Evolutionary conservation across 2,329 filamentous ascomycete species (phyloP).

Genomic region (Botryotinia narcissicola): DNA sequence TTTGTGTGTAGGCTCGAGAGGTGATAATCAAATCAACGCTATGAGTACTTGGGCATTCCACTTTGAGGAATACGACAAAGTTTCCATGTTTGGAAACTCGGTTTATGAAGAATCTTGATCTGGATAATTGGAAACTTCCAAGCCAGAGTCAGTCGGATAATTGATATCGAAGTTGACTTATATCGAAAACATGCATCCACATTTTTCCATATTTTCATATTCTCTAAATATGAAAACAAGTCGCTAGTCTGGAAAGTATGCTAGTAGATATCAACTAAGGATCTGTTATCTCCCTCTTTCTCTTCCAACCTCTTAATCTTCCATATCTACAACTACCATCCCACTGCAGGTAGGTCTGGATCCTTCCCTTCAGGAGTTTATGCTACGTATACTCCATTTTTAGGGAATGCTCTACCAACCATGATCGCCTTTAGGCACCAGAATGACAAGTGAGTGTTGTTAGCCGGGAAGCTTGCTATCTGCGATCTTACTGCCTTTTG

Average conservation of each 20-base stretch:
- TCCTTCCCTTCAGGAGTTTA: background rate
- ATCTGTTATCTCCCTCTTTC: background rate
- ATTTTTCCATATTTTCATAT: background rate
- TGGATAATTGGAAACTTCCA: background rate
- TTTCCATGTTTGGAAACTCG: background rate
- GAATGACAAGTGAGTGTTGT: background rate
- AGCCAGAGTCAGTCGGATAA: background rate
- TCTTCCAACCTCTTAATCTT: background rate
- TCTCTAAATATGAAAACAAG: background rate
- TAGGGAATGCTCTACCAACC: background rate
- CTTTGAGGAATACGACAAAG: constrained; percentile 26
- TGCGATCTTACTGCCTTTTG: background rate
- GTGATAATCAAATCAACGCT: constrained; percentile 21
- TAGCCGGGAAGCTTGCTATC: background rate
- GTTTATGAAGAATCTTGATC: background rate
- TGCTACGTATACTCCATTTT: background rate
- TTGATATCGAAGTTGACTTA: background rate
- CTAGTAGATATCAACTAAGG: background rate
- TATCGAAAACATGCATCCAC: too few relatives aligned
- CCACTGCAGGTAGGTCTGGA: background rate
- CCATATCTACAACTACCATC: background rate
- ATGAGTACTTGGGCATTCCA: constrained; percentile 28
- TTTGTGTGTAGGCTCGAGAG: constrained; percentile 29
- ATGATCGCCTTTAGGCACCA: background rate
- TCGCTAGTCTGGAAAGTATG: background rate